Percentiles rank a stretch among this genome's conserved stretches.
phyloP scores from a whole-genome alignment of 805 yeast species.

The Pichia paraexigua region DNA sequence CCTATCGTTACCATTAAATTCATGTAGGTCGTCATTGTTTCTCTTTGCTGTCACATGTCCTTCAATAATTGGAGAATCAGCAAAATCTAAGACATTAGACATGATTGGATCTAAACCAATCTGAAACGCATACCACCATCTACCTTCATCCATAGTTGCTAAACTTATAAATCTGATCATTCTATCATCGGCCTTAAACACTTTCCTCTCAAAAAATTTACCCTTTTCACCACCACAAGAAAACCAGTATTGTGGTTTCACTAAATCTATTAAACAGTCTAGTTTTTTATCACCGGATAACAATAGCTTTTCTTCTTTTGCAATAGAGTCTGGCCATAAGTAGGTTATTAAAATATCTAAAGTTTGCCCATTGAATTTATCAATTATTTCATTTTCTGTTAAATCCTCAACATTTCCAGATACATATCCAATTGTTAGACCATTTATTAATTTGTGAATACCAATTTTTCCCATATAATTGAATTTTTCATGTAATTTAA shows the following conservation, averaged over 20 bases:
- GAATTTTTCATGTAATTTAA: constrained; percentile 19
- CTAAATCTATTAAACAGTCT: constrained; percentile 36
- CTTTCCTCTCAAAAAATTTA: constrained; percentile 43
- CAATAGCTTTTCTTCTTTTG: constrained; percentile 35
- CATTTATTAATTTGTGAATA: constrained; percentile 33
- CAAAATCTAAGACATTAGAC: not conserved
- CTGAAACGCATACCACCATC: constrained; percentile 75
- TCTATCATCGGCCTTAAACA: constrained; percentile 35
- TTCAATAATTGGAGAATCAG: not conserved
- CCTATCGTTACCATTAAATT: not conserved
- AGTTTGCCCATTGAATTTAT: constrained; percentile 17
- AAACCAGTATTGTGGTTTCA: constrained; percentile 63
- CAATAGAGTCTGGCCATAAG: constrained; percentile 52
- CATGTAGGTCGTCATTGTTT: not conserved
- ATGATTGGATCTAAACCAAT: constrained; percentile 24
- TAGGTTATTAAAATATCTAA: constrained; percentile 50
- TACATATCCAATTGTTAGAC: constrained; percentile 41
- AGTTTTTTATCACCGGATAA: constrained; percentile 38
- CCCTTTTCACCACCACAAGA: constrained; percentile 44
- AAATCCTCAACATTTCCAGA: constrained; percentile 29
- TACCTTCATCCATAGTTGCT: constrained; percentile 47
- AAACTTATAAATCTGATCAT: constrained; percentile 60
- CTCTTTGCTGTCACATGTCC: not conserved
- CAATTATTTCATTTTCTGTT: constrained; percentile 10
- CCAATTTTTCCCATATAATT: constrained; percentile 30